Base-by-base conservation (phyloP, 2,329 filamentous ascomycete species). In the Chrysosporium queenslandicum region DNA sequence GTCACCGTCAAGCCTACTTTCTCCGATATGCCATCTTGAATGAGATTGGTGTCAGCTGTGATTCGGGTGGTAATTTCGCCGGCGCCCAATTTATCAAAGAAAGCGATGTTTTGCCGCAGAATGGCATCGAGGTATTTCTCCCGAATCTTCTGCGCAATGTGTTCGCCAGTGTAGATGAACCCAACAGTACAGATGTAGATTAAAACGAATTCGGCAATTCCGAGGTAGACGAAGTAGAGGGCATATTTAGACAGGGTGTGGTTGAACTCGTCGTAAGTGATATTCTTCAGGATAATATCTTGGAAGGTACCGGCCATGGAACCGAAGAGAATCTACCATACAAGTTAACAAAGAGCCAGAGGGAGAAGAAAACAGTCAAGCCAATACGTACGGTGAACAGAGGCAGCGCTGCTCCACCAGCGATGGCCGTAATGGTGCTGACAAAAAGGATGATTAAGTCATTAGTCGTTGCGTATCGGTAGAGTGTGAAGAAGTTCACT, bases 41-140 rank as follows among this genome's bases (percentile, higher is more conserved):
- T 84, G 50, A 94, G 74, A 63, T 95, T 96, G 41, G 88, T 94
- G 66, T 97, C 91, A 9, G 90, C 85, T 0, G 91, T 97, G 60
- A 96, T 95, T 58, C 90, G 83, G 1, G 90, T 95, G 0, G 90
- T 95, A 55, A 97, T 87, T 69, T 96, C 92, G 54, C 91, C 90
- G 30, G 89, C 86, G 48, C 90, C 91, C 12, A 95, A 77, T 63
- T 92, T 92, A 68, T 97, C 92, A 69, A 94, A 94, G 68, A 87
- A 94, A 42, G 81, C 89, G 66, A 94, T 91, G 66, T 95, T 94
- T 66, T 94, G 89, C 55, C 81, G 81, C 73, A 94, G 74, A 63
- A 89, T 90, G 57, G 86, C 87, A 60, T 83, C 78, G 5, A 98
- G 78, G 61, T 97, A 97, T 59, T 87, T 78, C 64, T 87, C 80